Percentiles rank a stretch among this genome's conserved stretches.
These are phyloP conservation scores for Psidium guajava DNA, from an alignment of 345 rosid species.

Conservation along the genomic window DNA sequence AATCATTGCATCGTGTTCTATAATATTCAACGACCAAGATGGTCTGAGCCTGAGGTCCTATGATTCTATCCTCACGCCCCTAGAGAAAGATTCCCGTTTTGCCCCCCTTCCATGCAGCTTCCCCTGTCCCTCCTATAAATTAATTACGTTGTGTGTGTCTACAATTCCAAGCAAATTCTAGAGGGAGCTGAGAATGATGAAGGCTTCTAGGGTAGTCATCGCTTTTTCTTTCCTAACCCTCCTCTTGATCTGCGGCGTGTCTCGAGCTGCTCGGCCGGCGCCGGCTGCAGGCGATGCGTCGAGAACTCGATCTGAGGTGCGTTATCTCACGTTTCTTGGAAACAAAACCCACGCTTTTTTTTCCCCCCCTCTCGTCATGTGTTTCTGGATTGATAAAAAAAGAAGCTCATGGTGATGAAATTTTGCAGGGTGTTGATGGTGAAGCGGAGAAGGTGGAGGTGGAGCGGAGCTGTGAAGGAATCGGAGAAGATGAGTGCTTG, in stretches of 20 bases:
- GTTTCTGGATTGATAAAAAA: not conserved
- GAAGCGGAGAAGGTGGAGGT: slow-evolving; percentile 2
- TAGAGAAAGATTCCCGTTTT: not conserved
- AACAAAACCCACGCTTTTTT: not conserved
- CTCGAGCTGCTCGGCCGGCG: slow-evolving; percentile 8
- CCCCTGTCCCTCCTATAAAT: not conserved
- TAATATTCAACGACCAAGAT: not conserved
- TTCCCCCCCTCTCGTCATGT: not conserved
- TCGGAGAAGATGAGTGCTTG: slow-evolving; percentile 49
- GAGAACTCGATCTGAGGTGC: slow-evolving; percentile 2
- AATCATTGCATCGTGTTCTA: not conserved
- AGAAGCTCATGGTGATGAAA: not conserved
- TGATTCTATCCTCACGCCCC: not conserved
- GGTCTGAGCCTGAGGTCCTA: not conserved
- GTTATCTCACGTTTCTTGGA: not conserved
- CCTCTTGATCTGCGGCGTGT: slow-evolving; percentile 3
- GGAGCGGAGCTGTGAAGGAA: slow-evolving; percentile 31
- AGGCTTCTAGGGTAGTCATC: not conserved
- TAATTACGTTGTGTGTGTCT: not conserved
- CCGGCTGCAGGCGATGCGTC: not conserved
- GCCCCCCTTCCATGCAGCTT: not conserved
- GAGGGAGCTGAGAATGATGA: not conserved
- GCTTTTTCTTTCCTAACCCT: slow-evolving; percentile 1
- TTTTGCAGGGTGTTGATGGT: not conserved
- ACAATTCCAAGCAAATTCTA: not conserved